Percentiles rank a stretch among this genome's conserved stretches.
phyloP scores from a whole-genome alignment of 2,329 filamentous ascomycete genomes.

The Diaporthe citrichinensis region DNA sequence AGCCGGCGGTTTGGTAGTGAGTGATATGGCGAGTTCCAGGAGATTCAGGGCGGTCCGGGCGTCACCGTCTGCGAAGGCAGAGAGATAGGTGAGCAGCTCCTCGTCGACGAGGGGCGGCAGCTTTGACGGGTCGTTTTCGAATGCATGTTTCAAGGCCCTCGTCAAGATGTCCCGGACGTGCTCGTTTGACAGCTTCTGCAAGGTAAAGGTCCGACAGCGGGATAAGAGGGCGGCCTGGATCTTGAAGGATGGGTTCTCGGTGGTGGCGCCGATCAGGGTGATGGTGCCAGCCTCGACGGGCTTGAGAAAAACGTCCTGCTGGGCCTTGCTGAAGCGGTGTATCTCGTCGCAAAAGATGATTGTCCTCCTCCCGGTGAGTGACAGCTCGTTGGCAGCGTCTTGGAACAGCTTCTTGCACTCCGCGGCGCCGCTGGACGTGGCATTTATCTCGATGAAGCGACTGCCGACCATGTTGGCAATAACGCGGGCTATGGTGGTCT shows the following conservation, averaged over 20 bases:
- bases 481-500: slow-evolving; percentile 92
- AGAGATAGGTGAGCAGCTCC: slow-evolving; percentile 84
- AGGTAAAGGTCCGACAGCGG: slow-evolving; percentile 90
- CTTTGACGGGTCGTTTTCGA: slow-evolving; percentile 52
- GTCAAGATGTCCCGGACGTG: slow-evolving; percentile 81
- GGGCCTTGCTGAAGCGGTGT: slow-evolving; percentile 89
- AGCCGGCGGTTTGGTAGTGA: slow-evolving; percentile 62
- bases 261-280: slow-evolving; percentile 94
- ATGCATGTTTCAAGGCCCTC: slow-evolving; percentile 79
- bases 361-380: slow-evolving; percentile 87
- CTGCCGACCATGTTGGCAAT: slow-evolving; percentile 86
- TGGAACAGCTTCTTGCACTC: slow-evolving; percentile 94
- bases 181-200: slow-evolving; percentile 80
- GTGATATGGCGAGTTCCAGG: slow-evolving; percentile 87
- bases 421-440: slow-evolving; percentile 86
- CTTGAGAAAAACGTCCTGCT: slow-evolving; percentile 94
- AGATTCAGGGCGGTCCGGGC: slow-evolving; percentile 94
- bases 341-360: slow-evolving; percentile 99
- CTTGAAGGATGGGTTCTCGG: slow-evolving; percentile 96
- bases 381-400: slow-evolving; percentile 85
- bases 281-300: slow-evolving; percentile 93
- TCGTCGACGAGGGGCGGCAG: slow-evolving; percentile 76
- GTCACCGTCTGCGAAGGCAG: slow-evolving; percentile 91
- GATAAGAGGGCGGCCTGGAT: slow-evolving; percentile 90
- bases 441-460: slow-evolving; percentile 96